These are phyloP conservation scores for Colletotrichum sp. DNA, from an alignment of 2,329 filamentous ascomycete species.

Conservation along the genomic window DNA sequence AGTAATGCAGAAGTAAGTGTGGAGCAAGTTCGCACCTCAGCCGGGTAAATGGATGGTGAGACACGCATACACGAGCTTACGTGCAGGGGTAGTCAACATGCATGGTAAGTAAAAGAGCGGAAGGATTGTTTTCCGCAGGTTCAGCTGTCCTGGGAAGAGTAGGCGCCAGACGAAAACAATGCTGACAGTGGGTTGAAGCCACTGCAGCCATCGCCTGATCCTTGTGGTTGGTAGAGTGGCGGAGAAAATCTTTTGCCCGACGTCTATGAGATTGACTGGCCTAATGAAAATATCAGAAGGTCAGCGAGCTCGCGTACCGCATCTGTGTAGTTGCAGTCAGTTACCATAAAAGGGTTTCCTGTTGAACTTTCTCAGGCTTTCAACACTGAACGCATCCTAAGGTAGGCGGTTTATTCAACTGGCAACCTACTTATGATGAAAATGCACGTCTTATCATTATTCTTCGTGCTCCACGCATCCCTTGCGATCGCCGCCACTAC, in stretches of 20 bases:
- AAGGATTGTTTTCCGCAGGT: neutral
- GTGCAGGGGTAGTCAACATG: neutral
- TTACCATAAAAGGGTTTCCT: neutral
- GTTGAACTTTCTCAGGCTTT: neutral
- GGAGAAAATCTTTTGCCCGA: neutral
- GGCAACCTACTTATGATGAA: neutral
- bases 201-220: neutral
- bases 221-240: neutral
- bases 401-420: neutral
- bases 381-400: neutral
- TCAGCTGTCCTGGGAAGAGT: neutral
- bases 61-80: slow-evolving; percentile 13
- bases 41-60: neutral
- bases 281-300: neutral
- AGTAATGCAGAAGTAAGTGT: neutral
- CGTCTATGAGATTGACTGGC: neutral
- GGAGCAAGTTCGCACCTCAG: neutral
- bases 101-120: neutral
- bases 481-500: neutral
- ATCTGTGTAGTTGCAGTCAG: neutral
- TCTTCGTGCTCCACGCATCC: neutral
- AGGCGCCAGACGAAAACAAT: too few relatives aligned
- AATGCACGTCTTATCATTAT: neutral
- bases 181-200: neutral
- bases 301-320: neutral